A percentile compares a stretch with the other conserved stretches of the same genome.
Evolutionary conservation across 441 rosid genomes (phyloP).

Genomic region (Euphorbia schlechtendalii): DNA sequence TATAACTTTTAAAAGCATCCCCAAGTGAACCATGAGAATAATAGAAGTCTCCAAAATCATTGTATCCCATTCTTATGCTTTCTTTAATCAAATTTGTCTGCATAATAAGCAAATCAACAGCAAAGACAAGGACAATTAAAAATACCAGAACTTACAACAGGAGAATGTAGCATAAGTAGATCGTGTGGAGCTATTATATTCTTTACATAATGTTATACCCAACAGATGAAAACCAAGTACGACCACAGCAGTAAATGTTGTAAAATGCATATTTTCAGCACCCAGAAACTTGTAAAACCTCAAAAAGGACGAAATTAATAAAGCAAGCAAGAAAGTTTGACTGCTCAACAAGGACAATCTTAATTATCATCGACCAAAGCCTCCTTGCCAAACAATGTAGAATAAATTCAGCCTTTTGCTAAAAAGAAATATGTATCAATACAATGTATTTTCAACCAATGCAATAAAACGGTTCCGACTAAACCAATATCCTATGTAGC

Average conservation of each 20-base stretch:
- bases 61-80: slow-evolving; percentile 98
- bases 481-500: too few relatives aligned
- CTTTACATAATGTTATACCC: not conserved
- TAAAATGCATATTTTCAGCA: not conserved
- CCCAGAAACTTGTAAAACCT: not conserved
- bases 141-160: not conserved
- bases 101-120: slow-evolving; percentile 11
- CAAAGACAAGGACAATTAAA: not conserved
- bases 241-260: not conserved
- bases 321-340: not conserved
- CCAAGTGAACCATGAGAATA: slow-evolving; percentile 79
- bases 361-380: not conserved
- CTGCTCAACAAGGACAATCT: not conserved
- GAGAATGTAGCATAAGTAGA: not conserved
- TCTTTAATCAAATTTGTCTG: slow-evolving; percentile 98
- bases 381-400: not conserved
- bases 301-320: not conserved
- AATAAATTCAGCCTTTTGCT: not conserved
- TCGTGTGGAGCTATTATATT: not conserved
- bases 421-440: not conserved
- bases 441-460: not conserved
- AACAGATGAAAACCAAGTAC: not conserved
- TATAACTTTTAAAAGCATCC: slow-evolving; percentile 84
- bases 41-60: slow-evolving; percentile 94
- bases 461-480: not conserved